Base-by-base conservation (phyloP, 2,329 filamentous ascomycete species). In the Fusarium nurragi region DNA sequence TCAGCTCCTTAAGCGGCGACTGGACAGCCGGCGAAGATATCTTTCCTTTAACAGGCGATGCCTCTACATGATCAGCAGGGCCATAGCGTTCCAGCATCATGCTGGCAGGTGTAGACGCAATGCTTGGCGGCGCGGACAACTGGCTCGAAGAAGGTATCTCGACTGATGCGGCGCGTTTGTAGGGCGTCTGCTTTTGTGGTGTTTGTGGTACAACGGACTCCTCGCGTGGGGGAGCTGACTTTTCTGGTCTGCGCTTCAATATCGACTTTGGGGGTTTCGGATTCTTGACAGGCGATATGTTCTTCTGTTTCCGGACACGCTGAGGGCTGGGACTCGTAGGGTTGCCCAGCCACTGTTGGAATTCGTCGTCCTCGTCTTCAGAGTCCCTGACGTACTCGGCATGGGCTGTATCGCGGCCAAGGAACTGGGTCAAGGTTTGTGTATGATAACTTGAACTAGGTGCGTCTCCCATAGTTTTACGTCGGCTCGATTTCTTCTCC, bases 91-190 rank as follows among this genome's bases (percentile, higher is more conserved):
- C 74, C 6, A 82, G 60, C 71, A 79, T 76, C 0, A 79, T 74
- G 4, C 79, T 79, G 18, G 77, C 76, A 0, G 80, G 79, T 8
- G 80, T 80, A 4, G 77, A 77, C 8, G 61, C 76, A 37, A 69
- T 38, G 5, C 79, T 79, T 22, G 77, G 77, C 0, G 80, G 79
- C 9, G 79, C 80, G 4, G 77, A 64, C 11, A 70, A 22, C n/a
- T 69, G 70, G 16, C 65, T 71, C 2, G 82, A 83, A 1, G 80
- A 81, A 3, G 81, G 81, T 8, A 83, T 78, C 60, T 83, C 80
- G 3, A 75, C 67, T 32, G 74, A 75, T 18, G 51, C 54, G 47
- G 49, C 54, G 11, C 64, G 70, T 47, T 75, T 76, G 2, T 64
- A 54, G 0, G 81, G 81, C 4, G 81, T 83, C 54, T 81, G 78